Evolutionary conservation across 805 yeast genomes (phyloP).

Genomic region (Kodamaea lidongshanica): DNA sequence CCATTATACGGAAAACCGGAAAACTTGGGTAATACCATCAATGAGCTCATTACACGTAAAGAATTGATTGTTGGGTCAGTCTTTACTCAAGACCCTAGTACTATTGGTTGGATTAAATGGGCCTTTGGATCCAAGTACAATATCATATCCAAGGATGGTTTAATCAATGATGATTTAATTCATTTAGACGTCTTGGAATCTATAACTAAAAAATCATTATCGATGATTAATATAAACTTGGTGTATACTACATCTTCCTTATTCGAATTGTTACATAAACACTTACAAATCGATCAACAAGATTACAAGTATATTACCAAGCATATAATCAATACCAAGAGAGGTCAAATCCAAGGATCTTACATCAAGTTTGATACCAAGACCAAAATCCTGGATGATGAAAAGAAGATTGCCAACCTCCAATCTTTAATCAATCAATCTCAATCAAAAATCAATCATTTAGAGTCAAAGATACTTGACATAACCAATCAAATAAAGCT

Average conservation of each 20-base stretch:
- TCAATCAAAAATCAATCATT: slow-evolving; percentile 14
- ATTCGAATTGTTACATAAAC: no score
- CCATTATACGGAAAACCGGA: slow-evolving; percentile 31
- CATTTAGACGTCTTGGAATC: slow-evolving; percentile 16
- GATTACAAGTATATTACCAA: no score
- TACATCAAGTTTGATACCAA: slow-evolving; percentile 19
- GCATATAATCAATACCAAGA: no score
- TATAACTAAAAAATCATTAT: slow-evolving; percentile 2
- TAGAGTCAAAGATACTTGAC: slow-evolving; percentile 14
- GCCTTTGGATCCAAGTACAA: slow-evolving; percentile 9
- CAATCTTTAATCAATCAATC: slow-evolving; percentile 15
- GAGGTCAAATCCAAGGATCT: slow-evolving; percentile 8
- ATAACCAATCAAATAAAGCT: slow-evolving; percentile 10
- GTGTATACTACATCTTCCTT: no score
- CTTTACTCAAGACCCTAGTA: slow-evolving; percentile 10
- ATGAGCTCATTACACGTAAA: slow-evolving; percentile 18
- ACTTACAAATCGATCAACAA: no score
- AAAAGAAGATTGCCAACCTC: slow-evolving; percentile 25
- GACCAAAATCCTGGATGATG: slow-evolving; percentile 20
- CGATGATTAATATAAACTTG: not conserved
- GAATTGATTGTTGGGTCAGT: slow-evolving; percentile 10
- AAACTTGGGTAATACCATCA: slow-evolving; percentile 19
- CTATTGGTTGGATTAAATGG: slow-evolving; percentile 15
- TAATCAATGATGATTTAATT: slow-evolving; percentile 20
- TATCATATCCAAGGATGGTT: slow-evolving; percentile 10